Evolutionary conservation across 352 stramenopile genomes (phyloP).

Genomic region (Globisporangium cystogenes): DNA sequence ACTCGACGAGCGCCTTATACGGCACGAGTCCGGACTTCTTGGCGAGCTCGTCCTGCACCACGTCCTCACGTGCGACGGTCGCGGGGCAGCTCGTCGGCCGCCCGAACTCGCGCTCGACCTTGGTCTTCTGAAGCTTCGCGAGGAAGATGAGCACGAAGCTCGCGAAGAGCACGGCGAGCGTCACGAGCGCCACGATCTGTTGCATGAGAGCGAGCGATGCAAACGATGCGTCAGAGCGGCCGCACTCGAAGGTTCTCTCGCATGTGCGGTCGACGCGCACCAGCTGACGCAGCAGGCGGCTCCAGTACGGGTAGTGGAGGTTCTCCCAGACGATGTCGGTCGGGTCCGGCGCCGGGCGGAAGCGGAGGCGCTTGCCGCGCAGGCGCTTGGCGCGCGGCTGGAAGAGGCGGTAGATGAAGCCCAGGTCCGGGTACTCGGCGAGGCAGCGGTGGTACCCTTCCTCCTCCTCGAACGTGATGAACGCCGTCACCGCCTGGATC

Average conservation of each 20-base stretch:
- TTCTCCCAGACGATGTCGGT: conserved; percentile 86
- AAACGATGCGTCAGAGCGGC: too few relatives aligned
- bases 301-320: conserved; percentile 56
- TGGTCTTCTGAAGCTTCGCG: conserved; percentile 68
- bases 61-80: conserved; percentile 48
- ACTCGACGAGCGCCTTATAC: conserved; percentile 78
- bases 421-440: conserved; percentile 68
- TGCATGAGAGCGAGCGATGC: too few relatives aligned
- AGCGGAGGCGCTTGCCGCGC: conserved; percentile 64
- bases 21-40: conserved; percentile 41
- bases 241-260: too few relatives aligned
- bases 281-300: conserved; percentile 56
- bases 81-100: conserved; percentile 54
- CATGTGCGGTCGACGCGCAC: conserved; percentile 19
- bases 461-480: conserved; percentile 83
- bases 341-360: conserved; percentile 65
- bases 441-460: conserved; percentile 76
- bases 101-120: conserved; percentile 65
- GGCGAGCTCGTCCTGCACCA: conserved; percentile 63
- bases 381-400: conserved; percentile 60
- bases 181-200: conserved; percentile 62
- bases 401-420: conserved; percentile 67
- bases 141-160: conserved; percentile 77
- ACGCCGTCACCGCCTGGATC: conserved; percentile 62
- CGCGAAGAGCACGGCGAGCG: conserved; percentile 54